Evolutionary conservation across 2,329 filamentous ascomycete genomes (phyloP).

Genomic region (Verticillium longisporum): DNA sequence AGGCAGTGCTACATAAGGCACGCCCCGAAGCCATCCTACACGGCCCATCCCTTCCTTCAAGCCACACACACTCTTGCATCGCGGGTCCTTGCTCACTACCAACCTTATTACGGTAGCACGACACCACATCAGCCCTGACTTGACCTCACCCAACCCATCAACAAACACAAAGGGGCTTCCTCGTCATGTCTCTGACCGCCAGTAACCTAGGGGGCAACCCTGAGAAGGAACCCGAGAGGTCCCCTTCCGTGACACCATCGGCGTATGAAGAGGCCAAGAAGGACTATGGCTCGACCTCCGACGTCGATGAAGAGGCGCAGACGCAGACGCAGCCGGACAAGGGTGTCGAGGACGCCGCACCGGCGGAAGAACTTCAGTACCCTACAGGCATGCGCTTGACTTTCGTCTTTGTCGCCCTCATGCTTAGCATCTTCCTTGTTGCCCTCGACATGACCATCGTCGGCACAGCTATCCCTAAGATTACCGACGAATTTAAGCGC

Average conservation of each 20-base stretch:
- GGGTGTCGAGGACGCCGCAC: background rate
- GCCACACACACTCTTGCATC: background rate
- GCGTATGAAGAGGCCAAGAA: constrained; percentile 2
- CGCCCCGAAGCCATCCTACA: background rate
- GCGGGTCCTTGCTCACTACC: background rate
- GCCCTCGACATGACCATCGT: constrained; percentile 34
- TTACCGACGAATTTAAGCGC: constrained; percentile 34
- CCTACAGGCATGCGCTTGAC: constrained; percentile 16
- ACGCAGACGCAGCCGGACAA: background rate
- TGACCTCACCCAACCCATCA: background rate
- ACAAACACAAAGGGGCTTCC: background rate
- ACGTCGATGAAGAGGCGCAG: constrained; percentile 8
- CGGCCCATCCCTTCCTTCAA: background rate
- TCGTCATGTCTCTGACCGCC: background rate
- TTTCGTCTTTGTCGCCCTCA: constrained; percentile 28
- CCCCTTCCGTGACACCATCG: constrained; percentile 7
- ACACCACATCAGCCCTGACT: background rate
- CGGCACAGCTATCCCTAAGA: constrained; percentile 35
- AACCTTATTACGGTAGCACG: background rate
- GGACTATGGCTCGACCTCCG: constrained; percentile 6
- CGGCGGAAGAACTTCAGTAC: background rate
- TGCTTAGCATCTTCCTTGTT: constrained; percentile 32
- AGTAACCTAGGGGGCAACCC: background rate
- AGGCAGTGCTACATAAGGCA: background rate
- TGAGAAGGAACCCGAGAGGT: constrained; percentile 5